Base-by-base conservation (phyloP, 495 filamentous ascomycete genomes). In the Trichoderma virens region DNA sequence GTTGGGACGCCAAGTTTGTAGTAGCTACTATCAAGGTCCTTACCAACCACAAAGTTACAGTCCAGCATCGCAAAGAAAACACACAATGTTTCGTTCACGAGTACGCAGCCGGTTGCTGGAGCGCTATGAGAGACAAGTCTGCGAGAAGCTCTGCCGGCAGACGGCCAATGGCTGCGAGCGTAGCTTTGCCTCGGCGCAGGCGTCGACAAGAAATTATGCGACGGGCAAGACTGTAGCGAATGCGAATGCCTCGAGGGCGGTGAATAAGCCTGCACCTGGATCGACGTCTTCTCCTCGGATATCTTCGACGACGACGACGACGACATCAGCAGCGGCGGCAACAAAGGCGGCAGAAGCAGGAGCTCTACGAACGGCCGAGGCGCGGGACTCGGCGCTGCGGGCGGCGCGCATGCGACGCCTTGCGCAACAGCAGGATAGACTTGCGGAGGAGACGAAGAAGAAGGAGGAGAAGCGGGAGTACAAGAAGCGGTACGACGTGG, bases 381-480 rank as follows among this genome's bases (percentile, higher is more conserved):
- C 20, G 9, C 61, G 61, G 38, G 61, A 62, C 16, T 38, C 61
- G 4, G 34, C 35, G 6, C 61, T 62, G 7, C 61, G 61, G 3
- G 39, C 34, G 35, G 61, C 39, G 3, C 61, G 61, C 3, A 16
- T 62, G 34, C 34, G 61, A 16, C 61, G 61, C 16, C 34, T 45
- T n/a, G 61, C 35, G 34, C 35, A 41, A 38, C n/a, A 62, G 3
- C 51, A 56, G 51, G 51, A 56, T 18, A 13, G 27, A 9, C 23
- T 28, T 27, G 61, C n/a, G 9, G 28, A 35, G 45, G 11, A 23
- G 11, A 64, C 30, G 61, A 70, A 68, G 60, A 65, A 59, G 18
- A 63, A 70, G 20, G 74, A 79, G 62, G 64, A 66, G 1, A 69
- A 68, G 27, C 77, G 75, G 64, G 67, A 68, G n/a, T 73, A 76